Percentiles rank a stretch among this genome's conserved stretches.
phyloP scores from a whole-genome alignment of 768 basidiomycete genomes.

The Tricholomella constricta region DNA sequence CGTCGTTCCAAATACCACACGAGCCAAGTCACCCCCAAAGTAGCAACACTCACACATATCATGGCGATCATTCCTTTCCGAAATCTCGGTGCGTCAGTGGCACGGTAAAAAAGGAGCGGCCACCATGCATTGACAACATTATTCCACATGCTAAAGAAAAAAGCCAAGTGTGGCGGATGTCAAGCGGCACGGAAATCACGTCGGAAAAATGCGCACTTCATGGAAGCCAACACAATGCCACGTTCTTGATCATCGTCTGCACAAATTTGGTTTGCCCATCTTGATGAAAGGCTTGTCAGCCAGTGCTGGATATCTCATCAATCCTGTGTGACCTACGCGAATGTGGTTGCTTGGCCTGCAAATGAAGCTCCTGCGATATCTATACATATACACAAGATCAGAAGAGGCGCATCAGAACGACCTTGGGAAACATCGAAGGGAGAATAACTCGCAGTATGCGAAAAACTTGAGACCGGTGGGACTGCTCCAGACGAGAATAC shows the following conservation, averaged over 20 bases:
- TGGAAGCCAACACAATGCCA: slow-evolving; percentile 68
- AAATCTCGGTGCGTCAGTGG: slow-evolving; percentile 70
- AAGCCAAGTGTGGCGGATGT: background rate
- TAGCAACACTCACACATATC: slow-evolving; percentile 59
- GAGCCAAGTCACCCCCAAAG: slow-evolving; percentile 53
- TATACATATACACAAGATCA: slow-evolving; percentile 20
- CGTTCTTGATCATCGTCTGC: slow-evolving; percentile 72
- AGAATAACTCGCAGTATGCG: slow-evolving; percentile 58
- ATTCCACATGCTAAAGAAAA: slow-evolving; percentile 59
- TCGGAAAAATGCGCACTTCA: slow-evolving; percentile 53
- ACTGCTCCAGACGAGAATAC: slow-evolving; percentile 61
- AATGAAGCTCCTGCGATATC: slow-evolving; percentile 68
- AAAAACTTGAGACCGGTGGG: slow-evolving; percentile 71
- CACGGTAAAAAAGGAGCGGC: slow-evolving; percentile 73
- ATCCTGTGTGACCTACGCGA: slow-evolving; percentile 48
- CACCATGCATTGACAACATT: slow-evolving; percentile 72
- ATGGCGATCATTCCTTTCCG: slow-evolving; percentile 70
- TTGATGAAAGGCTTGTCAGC: slow-evolving; percentile 21
- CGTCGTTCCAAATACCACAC: slow-evolving; percentile 57
- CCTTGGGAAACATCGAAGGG: background rate
- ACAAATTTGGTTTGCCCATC: slow-evolving; percentile 82
- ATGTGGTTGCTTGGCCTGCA: slow-evolving; percentile 76
- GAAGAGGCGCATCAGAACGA: background rate
- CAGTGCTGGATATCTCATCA: background rate
- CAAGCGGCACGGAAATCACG: background rate